Percentiles rank a stretch among this genome's conserved stretches.
These are phyloP conservation scores for Flaveria bidentis DNA, from an alignment of 129 eudicot genomes.

Conservation along the genomic window DNA sequence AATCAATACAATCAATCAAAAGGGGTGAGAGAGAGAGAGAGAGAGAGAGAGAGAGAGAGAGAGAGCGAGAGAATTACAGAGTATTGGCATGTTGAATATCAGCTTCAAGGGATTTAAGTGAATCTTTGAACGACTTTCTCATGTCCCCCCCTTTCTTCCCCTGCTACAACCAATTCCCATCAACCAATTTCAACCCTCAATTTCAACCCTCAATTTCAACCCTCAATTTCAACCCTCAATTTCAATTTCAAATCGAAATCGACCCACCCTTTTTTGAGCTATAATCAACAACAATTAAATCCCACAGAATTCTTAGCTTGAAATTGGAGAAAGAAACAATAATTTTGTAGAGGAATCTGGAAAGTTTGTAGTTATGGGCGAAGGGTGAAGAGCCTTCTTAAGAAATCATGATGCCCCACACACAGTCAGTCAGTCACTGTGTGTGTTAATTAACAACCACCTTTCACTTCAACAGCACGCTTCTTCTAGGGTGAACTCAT, in stretches of 20 bases:
- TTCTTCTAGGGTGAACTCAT: constrained; percentile 15
- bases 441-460: constrained; percentile 22
- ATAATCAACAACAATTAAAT: neutral
- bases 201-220: no score
- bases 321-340: neutral
- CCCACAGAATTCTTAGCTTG: neutral
- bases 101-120: constrained; percentile 90
- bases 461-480: constrained; percentile 59
- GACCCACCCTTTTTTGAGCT: no score
- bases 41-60: constrained; percentile 24
- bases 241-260: no score
- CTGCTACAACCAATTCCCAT: constrained; percentile 47
- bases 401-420: constrained; percentile 24
- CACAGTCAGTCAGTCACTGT: neutral
- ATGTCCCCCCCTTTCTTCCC: constrained; percentile 27
- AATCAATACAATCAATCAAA: neutral
- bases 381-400: constrained; percentile 27
- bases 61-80: constrained; percentile 46
- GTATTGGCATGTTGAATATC: constrained; percentile 91
- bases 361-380: constrained; percentile 18
- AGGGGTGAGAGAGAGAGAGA: constrained; percentile 8
- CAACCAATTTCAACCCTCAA: constrained; percentile 33
- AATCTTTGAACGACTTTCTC: constrained; percentile 85
- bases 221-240: constrained; percentile 12
- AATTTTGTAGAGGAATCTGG: constrained; percentile 32